Percentiles rank a stretch among this genome's conserved stretches.
Evolutionary conservation across 73 alveolate species (phyloP).

Genomic region (Paramecium bursaria): DNA sequence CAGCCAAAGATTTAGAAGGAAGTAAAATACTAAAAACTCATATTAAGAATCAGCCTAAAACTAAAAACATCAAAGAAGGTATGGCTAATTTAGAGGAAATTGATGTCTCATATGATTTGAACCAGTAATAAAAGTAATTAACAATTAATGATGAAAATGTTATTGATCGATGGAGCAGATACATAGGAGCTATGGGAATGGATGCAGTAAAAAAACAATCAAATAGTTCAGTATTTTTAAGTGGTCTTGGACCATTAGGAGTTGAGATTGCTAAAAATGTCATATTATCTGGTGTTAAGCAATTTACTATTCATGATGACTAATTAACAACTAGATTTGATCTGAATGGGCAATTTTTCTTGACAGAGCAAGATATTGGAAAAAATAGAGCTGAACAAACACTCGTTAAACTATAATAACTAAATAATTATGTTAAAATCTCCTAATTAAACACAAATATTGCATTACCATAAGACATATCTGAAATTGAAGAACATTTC

Average conservation of each 20-base stretch:
- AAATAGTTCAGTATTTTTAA: constrained; percentile 80
- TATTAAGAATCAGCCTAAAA: constrained; percentile 21
- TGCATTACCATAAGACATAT: constrained; percentile 43
- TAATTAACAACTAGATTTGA: constrained; percentile 68
- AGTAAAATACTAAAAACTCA: constrained; percentile 6
- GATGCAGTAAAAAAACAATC: constrained; percentile 95
- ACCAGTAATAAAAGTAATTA: constrained; percentile 52
- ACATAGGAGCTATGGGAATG: constrained; percentile 97
- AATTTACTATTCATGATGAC: constrained; percentile 86
- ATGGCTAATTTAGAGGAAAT: constrained; percentile 57
- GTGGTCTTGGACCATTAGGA: constrained; percentile 93
- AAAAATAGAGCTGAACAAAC: constrained; percentile 88
- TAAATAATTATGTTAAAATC: constrained; percentile 92
- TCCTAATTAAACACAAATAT: constrained; percentile 55
- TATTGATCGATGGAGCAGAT: constrained; percentile 95
- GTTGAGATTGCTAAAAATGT: constrained; percentile 96
- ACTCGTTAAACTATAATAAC: constrained; percentile 78
- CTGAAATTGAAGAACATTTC: constrained; percentile 48
- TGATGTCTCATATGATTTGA: not conserved
- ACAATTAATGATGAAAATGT: constrained; percentile 84
- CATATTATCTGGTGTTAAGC: constrained; percentile 93
- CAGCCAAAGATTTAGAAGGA: constrained; percentile 52
- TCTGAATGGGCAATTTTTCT: constrained; percentile 88
- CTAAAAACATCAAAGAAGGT: constrained; percentile 22
- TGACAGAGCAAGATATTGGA: constrained; percentile 80